phyloP scores from a whole-genome alignment of 306 rosid species.

The Quercus glauca region DNA sequence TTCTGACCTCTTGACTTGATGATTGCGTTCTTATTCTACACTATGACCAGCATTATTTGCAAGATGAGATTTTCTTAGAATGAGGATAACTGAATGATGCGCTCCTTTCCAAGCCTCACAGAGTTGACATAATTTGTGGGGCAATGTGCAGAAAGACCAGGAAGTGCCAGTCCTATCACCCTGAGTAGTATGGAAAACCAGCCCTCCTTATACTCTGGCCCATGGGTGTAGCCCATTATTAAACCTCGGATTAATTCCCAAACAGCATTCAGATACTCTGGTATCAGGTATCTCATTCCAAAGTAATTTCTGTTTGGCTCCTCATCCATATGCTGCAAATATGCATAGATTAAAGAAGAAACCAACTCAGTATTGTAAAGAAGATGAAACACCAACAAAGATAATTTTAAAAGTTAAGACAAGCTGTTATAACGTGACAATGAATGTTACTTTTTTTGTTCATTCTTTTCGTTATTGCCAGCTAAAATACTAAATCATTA shows the following conservation, averaged over 20 bases:
- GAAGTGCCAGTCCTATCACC: slow-evolving; percentile 55
- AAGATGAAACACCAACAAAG: slow-evolving; percentile 5
- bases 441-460: neutral
- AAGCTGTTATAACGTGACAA: neutral
- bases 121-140: slow-evolving; percentile 58
- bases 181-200: slow-evolving; percentile 53
- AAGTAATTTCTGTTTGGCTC: slow-evolving; percentile 73
- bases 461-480: neutral
- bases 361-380: slow-evolving; percentile 10
- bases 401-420: neutral
- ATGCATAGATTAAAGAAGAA: slow-evolving; percentile 17
- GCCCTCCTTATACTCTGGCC: slow-evolving; percentile 63
- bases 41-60: neutral
- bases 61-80: slow-evolving; percentile 6
- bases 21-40: neutral
- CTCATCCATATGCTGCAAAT: slow-evolving; percentile 47
- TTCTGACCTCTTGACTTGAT: neutral
- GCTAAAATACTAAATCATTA: neutral
- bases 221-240: slow-evolving; percentile 49
- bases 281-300: slow-evolving; percentile 38
- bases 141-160: slow-evolving; percentile 69
- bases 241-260: slow-evolving; percentile 73
- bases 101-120: slow-evolving; percentile 52
- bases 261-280: slow-evolving; percentile 52
- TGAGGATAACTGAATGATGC: slow-evolving; percentile 35